These are phyloP conservation scores for Lycium ferocissimum DNA, from an alignment of 257 asterid species.

Conservation along the genomic window DNA sequence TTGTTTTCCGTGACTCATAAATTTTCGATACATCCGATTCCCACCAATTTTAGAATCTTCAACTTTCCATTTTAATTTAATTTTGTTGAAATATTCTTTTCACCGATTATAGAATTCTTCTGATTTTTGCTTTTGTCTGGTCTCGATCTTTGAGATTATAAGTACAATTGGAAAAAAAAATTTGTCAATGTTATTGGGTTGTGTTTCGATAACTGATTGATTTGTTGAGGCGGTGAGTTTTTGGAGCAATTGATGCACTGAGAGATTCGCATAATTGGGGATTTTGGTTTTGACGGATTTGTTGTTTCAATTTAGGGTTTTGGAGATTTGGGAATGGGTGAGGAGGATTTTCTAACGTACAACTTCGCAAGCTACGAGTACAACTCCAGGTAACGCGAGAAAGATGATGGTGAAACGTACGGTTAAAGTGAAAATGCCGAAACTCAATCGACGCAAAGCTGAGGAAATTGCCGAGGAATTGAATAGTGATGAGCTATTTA, in stretches of 20 bases:
- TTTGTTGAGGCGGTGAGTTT: constrained; percentile 42
- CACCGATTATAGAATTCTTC: not conserved
- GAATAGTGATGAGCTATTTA: constrained; percentile 35
- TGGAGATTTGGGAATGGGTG: constrained; percentile 6
- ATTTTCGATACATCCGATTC: not conserved
- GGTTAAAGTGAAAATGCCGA: constrained; percentile 62
- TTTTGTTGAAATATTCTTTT: not conserved
- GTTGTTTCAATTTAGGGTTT: constrained; percentile 25
- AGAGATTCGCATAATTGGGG: constrained; percentile 29
- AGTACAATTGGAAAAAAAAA: not conserved
- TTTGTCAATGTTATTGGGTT: constrained; percentile 15
- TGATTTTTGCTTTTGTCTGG: not conserved
- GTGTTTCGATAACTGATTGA: constrained; percentile 33
- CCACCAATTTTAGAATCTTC: not conserved
- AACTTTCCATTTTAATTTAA: not conserved
- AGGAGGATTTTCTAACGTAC: constrained; percentile 29
- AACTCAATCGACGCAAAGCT: constrained; percentile 65
- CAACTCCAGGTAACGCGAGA: not conserved
- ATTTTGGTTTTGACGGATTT: constrained; percentile 5
- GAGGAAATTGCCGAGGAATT: constrained; percentile 43
- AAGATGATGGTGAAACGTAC: constrained; percentile 49
- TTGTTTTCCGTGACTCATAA: not conserved
- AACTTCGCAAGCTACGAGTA: constrained; percentile 30
- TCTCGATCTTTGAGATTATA: not conserved
- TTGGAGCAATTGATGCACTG: constrained; percentile 2